phyloP scores from a whole-genome alignment of 1,284 basidiomycete genomes.

The Puccinia triticina region DNA sequence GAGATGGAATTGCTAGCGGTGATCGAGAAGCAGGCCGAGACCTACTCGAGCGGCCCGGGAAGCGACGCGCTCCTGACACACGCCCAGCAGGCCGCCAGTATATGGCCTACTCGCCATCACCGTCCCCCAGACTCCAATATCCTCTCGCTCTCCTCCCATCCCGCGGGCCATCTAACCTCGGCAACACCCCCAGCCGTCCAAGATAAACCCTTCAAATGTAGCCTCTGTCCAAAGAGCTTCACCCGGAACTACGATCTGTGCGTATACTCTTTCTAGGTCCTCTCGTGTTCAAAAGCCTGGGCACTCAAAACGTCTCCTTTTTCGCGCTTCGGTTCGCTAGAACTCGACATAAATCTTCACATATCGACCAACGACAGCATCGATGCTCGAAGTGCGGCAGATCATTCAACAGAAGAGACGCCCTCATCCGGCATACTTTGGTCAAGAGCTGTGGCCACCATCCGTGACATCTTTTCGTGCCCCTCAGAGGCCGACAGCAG shows the following conservation, averaged over 20 bases:
- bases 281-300: neutral
- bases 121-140: neutral
- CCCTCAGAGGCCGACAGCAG: no score
- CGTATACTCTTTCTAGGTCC: neutral
- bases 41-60: constrained; percentile 14
- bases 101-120: neutral
- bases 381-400: constrained; percentile 31
- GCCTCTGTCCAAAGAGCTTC: constrained; percentile 44
- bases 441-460: constrained; percentile 10
- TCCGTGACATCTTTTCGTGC: neutral
- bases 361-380: constrained; percentile 35
- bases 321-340: neutral
- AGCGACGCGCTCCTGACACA: neutral
- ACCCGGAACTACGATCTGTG: constrained; percentile 49
- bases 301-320: no score
- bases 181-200: neutral
- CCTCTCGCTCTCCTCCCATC: neutral
- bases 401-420: constrained; percentile 48
- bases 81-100: neutral
- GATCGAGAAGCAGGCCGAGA: constrained; percentile 43
- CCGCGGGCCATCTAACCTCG: neutral
- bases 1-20: constrained; percentile 24
- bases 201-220: constrained; percentile 40
- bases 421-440: constrained; percentile 34
- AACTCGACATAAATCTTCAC: constrained; percentile 45